Evolutionary conservation across 305 asterid genomes (phyloP).

Genomic region (Euphrasia arctica): DNA sequence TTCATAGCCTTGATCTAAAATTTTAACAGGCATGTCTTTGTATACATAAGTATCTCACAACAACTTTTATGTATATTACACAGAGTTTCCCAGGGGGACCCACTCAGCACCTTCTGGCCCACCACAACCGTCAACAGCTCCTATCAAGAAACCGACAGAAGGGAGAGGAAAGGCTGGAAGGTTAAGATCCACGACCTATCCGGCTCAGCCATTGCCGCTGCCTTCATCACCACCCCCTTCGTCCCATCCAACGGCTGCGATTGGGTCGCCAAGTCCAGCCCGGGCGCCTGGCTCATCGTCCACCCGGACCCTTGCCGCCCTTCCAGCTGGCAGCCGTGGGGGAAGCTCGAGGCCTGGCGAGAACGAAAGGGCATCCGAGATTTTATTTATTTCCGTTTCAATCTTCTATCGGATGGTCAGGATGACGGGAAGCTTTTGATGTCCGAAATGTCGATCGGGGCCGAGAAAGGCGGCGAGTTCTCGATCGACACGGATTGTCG

Average conservation of each 20-base stretch:
- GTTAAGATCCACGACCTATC: slow-evolving; percentile 81
- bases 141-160: slow-evolving; percentile 52
- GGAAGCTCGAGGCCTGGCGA: slow-evolving; percentile 87
- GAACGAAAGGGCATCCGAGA: slow-evolving; percentile 53
- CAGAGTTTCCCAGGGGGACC: slow-evolving; percentile 60
- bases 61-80: background rate
- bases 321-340: slow-evolving; percentile 86
- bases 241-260: slow-evolving; percentile 85
- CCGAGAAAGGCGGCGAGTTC: slow-evolving; percentile 80
- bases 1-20: background rate
- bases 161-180: slow-evolving; percentile 84
- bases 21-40: background rate
- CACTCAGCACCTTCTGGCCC: slow-evolving; percentile 37
- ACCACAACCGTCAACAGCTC: slow-evolving; percentile 26
- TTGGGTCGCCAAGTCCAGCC: slow-evolving; percentile 82
- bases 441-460: slow-evolving; percentile 58
- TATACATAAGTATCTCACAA: background rate
- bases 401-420: slow-evolving; percentile 47
- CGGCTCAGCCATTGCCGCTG: slow-evolving; percentile 80
- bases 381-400: slow-evolving; percentile 60
- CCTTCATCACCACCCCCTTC: slow-evolving; percentile 74
- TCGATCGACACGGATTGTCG: slow-evolving; percentile 58
- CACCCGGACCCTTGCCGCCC: slow-evolving; percentile 63
- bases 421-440: slow-evolving; percentile 41
- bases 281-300: slow-evolving; percentile 86